Evolutionary conservation across 805 yeast genomes (phyloP).

Genomic region (Cyberlindnera americana): DNA sequence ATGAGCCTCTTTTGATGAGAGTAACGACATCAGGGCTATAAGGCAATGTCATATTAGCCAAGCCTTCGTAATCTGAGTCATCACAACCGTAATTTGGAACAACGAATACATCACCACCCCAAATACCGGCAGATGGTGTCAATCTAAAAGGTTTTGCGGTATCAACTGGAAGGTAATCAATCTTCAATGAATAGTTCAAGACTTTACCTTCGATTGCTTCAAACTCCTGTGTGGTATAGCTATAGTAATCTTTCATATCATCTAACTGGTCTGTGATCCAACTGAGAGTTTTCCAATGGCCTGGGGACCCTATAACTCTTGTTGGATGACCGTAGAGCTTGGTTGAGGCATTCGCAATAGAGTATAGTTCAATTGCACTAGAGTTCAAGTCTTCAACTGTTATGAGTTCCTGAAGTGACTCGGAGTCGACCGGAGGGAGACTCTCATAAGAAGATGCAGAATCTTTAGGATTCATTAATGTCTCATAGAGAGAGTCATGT

Average conservation of each 20-base stretch:
- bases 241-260: slow-evolving; percentile 57
- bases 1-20: slow-evolving; percentile 73
- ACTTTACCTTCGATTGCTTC: slow-evolving; percentile 69
- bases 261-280: slow-evolving; percentile 61
- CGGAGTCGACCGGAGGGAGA: slow-evolving; percentile 54
- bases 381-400: slow-evolving; percentile 51
- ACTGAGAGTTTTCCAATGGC: slow-evolving; percentile 80
- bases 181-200: slow-evolving; percentile 45
- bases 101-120: slow-evolving; percentile 55
- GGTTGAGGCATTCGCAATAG: slow-evolving; percentile 57
- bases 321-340: slow-evolving; percentile 78
- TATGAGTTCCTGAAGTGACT: slow-evolving; percentile 59
- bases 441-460: slow-evolving; percentile 34
- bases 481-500: not conserved
- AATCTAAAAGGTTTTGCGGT: slow-evolving; percentile 57
- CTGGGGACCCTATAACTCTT: slow-evolving; percentile 86
- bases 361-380: slow-evolving; percentile 61
- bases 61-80: slow-evolving; percentile 53
- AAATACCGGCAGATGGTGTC: slow-evolving; percentile 74
- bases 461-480: not conserved
- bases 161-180: slow-evolving; percentile 42
- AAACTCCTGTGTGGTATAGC: slow-evolving; percentile 63
- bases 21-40: slow-evolving; percentile 42
- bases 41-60: slow-evolving; percentile 26
- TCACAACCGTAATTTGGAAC: slow-evolving; percentile 69